Conservation (phyloP, 2,329 filamentous ascomycete species). For the Coniosporium tulheliwenetii region DNA sequence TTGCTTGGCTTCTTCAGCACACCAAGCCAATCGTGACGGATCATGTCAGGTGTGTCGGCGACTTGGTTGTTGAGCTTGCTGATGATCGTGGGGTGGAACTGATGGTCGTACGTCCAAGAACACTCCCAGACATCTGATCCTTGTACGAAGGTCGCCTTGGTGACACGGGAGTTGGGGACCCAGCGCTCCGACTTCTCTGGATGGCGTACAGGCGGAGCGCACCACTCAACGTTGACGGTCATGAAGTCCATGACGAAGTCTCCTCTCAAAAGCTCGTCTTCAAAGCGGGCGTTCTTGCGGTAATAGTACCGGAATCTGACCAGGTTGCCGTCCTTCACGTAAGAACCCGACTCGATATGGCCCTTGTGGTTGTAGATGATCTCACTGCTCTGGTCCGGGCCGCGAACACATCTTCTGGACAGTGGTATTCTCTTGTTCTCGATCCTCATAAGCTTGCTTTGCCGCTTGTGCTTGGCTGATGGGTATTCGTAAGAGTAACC, state of each 20-base stretch:
- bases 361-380: conserved; percentile 38
- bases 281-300: conserved; percentile 35
- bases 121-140: conserved; percentile 36
- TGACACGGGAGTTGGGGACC: conserved; percentile 39
- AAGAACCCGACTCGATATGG: conserved; percentile 36
- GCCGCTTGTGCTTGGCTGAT: conserved; percentile 20
- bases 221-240: conserved; percentile 38
- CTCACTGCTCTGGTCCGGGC: conserved; percentile 27
- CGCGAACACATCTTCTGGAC: conserved; percentile 28
- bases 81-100: conserved; percentile 21
- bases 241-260: conserved; percentile 39
- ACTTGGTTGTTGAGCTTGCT: conserved; percentile 31
- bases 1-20: conserved; percentile 22
- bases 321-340: conserved; percentile 35
- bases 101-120: conserved; percentile 25
- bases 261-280: conserved; percentile 39
- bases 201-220: conserved; percentile 32
- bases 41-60: conserved; percentile 38
- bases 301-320: conserved; percentile 40
- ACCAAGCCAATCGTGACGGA: conserved; percentile 28
- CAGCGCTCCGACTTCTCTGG: conserved; percentile 36
- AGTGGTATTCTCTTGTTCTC: conserved; percentile 7
- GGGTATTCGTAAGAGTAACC: conserved; percentile 34
- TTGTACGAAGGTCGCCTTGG: conserved; percentile 38
- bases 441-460: conserved; percentile 14